phyloP scores from a whole-genome alignment of 176 grass and related monocot genomes.

The Neostapfia colusana region DNA sequence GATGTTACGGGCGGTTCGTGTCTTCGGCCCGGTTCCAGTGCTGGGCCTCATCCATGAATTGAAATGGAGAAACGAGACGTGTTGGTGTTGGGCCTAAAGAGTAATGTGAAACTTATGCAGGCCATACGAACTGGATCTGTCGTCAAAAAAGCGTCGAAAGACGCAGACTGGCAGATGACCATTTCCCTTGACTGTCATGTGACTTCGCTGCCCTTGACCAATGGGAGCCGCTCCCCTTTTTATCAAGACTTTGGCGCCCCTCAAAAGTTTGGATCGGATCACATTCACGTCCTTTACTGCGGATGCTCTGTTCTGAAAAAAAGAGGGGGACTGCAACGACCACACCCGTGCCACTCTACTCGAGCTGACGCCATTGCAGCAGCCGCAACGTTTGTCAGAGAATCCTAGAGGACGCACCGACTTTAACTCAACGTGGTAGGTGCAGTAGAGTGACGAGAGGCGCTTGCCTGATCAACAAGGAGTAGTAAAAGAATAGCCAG shows the following conservation, averaged over 20 bases:
- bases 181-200: no score
- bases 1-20: background rate
- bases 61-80: background rate
- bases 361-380: no score
- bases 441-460: slow-evolving; percentile 1
- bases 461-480: background rate
- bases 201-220: no score
- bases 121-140: no score
- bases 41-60: background rate
- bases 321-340: background rate
- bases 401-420: background rate
- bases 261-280: slow-evolving; percentile 25
- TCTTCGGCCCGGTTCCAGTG: background rate
- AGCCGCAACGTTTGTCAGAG: background rate
- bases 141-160: no score
- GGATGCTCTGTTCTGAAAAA: no score
- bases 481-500: background rate
- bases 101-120: no score
- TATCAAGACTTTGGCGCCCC: background rate
- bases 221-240: background rate
- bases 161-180: no score
- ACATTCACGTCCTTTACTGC: background rate
- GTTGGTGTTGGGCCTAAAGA: background rate
- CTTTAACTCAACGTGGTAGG: background rate
- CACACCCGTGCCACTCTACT: background rate